Conservation (phyloP, 495 filamentous ascomycete genomes). For the Xylaria scruposa region DNA sequence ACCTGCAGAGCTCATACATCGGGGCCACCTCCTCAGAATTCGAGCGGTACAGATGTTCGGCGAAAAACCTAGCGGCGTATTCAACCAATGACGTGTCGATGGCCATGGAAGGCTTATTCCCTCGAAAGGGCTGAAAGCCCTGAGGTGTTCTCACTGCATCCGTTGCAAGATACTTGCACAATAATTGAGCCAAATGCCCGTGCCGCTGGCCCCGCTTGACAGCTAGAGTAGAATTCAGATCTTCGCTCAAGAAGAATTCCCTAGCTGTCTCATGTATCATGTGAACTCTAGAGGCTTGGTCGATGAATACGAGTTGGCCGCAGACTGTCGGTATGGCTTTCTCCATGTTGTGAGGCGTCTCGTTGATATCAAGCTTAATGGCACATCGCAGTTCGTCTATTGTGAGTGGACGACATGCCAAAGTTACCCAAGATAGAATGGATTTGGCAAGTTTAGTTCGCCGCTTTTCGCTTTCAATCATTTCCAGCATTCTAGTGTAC, state of each 20-base stretch:
- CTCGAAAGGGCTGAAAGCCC: conserved; percentile 19
- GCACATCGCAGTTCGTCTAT: conserved; percentile 37
- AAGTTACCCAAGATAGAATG: conserved; percentile 40
- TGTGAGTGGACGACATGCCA: conserved; percentile 39
- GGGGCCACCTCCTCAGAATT: conserved; percentile 29
- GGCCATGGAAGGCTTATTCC: conserved; percentile 14
- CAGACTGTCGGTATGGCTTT: conserved; percentile 40
- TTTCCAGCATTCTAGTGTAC: conserved; percentile 39
- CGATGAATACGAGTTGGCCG: conserved; percentile 41
- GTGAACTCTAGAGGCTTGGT: conserved; percentile 33
- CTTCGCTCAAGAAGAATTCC: conserved; percentile 39
- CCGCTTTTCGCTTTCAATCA: conserved; percentile 31
- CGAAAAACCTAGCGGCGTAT: conserved; percentile 39
- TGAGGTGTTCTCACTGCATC: conserved; percentile 28
- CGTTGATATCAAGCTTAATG: conserved; percentile 39
- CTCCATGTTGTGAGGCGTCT: conserved; percentile 34
- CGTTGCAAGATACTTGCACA: conserved; percentile 34
- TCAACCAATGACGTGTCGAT: conserved; percentile 32
- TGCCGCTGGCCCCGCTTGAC: conserved; percentile 32
- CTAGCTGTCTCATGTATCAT: conserved; percentile 45
- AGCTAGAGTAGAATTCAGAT: conserved; percentile 25
- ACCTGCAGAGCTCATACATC: conserved; percentile 26
- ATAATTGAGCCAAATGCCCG: conserved; percentile 30
- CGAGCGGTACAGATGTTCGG: conserved; percentile 38
- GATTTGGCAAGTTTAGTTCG: conserved; percentile 35